phyloP scores from a whole-genome alignment of 2,329 filamentous ascomycete genomes.

The Alternaria arbusti region DNA sequence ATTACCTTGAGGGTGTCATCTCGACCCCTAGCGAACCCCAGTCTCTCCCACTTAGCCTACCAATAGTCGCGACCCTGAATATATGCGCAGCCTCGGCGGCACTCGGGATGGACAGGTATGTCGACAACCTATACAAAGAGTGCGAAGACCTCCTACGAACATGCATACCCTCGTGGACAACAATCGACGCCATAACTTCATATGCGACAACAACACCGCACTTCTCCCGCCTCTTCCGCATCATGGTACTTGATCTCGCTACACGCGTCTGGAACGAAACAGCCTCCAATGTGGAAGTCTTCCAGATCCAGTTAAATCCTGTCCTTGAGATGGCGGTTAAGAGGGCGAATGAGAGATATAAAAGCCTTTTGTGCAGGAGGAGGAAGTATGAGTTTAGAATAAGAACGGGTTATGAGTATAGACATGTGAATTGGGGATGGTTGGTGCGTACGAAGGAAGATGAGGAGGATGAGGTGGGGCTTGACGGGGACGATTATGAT shows the following conservation, averaged over 20 bases:
- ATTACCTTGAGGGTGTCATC: background rate
- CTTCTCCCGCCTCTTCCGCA: background rate
- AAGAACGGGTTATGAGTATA: no score
- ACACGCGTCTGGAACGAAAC: background rate
- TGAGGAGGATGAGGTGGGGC: no score
- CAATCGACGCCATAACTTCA: background rate
- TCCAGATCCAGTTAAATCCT: no score
- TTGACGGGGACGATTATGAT: no score
- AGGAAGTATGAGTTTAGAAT: no score
- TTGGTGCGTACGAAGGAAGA: no score
- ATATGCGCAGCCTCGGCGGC: accelerated
- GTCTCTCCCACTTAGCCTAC: no score
- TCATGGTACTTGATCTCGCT: accelerated
- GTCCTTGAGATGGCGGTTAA: accelerated
- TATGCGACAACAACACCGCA: background rate
- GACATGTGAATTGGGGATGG: no score
- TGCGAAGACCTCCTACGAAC: background rate
- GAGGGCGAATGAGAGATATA: background rate
- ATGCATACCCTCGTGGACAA: background rate
- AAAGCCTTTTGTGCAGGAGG: no score
- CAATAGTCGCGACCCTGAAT: no score
- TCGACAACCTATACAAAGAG: background rate
- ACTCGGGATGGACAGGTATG: background rate
- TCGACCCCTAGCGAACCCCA: no score
- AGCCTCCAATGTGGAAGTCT: no score